Evolutionary conservation across 2,329 filamentous ascomycete genomes (phyloP), one percentile per base, ranked within the genome.

Genomic region (Pseudocercospora musae): DNA sequence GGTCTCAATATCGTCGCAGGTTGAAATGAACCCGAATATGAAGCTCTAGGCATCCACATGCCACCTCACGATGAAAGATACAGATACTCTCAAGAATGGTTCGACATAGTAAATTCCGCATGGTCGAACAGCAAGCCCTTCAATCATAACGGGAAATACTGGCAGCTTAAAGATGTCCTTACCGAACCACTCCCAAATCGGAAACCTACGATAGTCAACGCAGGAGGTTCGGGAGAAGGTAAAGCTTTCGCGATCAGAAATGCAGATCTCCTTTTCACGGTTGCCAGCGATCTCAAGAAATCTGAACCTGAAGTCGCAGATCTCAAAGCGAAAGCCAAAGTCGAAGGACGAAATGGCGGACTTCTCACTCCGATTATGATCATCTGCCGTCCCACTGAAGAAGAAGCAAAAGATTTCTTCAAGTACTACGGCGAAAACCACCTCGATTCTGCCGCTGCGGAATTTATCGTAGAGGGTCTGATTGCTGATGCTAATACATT

Each of bases 1-100:
- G 52, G 29, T 15, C 52, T 55, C 25, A 55, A 55, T n/a, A 55
- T 55, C 52, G 52, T 55, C n/a, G 52, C 52, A 20, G 52, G 52
- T 18, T 55, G 52, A 29, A 55, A 55, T 10, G 40, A 40, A 55
- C 27, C 52, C 8, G 52, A 55, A 21, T 55, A 55, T n/a, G 52
- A 33, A 13, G 52, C 52, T 4, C 29, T 55, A 20, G 52, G 52
- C 27, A 27, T 55, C 29, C 25, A 55, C 3, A n/a, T 55, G 11
- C 52, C 52, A 21, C 8, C 52, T 37, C 52, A 55, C n/a, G 52
- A 33, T 3, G 29, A 55, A 18, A 27, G 52, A 18, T 55, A 55
- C 18, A 9, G 15, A 4, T 55, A 37, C n/a, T 33, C 52, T n/a
- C 52, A 55, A 25, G 52, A 55, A 21, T 55, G 52, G 52, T 40